Percentiles rank a stretch among this genome's conserved stretches.
Conservation (phyloP, 495 filamentous ascomycete species). For the Hypoxylon fragiforme region DNA sequence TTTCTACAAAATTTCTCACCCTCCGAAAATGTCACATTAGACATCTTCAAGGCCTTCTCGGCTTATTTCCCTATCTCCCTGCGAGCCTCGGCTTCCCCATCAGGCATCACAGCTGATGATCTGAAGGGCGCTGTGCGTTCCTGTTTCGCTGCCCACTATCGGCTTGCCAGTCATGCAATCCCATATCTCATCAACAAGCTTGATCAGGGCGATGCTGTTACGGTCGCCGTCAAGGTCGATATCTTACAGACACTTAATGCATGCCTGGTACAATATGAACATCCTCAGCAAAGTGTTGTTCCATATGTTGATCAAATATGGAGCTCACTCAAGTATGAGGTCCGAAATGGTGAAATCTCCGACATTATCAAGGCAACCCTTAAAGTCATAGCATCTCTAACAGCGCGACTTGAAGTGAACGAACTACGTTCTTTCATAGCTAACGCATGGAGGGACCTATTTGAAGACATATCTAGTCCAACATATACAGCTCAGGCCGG, state of each 20-base stretch:
- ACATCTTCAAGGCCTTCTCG: slow-evolving; percentile 52
- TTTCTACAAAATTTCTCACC: slow-evolving; percentile 46
- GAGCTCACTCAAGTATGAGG: slow-evolving; percentile 59
- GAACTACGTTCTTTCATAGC: slow-evolving; percentile 43
- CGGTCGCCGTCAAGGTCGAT: slow-evolving; percentile 57
- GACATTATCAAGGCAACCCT: slow-evolving; percentile 53
- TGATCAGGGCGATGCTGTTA: slow-evolving; percentile 53
- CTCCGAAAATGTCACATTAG: slow-evolving; percentile 45
- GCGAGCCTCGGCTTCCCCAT: slow-evolving; percentile 44
- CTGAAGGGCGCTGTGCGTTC: slow-evolving; percentile 49
- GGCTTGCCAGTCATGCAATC: slow-evolving; percentile 45
- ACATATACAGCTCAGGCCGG: slow-evolving; percentile 52
- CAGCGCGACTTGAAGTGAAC: slow-evolving; percentile 39
- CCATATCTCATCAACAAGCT: slow-evolving; percentile 53
- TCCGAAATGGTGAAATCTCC: slow-evolving; percentile 58
- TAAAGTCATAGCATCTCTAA: slow-evolving; percentile 49
- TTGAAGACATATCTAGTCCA: slow-evolving; percentile 48
- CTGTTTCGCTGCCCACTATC: slow-evolving; percentile 51
- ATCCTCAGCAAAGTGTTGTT: slow-evolving; percentile 43
- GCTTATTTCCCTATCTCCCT: slow-evolving; percentile 59
- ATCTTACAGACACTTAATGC: slow-evolving; percentile 53
- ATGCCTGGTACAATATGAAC: slow-evolving; percentile 48
- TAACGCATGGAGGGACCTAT: slow-evolving; percentile 46
- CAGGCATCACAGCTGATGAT: slow-evolving; percentile 52
- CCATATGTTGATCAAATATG: slow-evolving; percentile 52